A percentile compares a stretch with the other conserved stretches of the same genome.
These are phyloP conservation scores for Russula foetens DNA, from an alignment of 768 basidiomycete species.

Conservation along the genomic window DNA sequence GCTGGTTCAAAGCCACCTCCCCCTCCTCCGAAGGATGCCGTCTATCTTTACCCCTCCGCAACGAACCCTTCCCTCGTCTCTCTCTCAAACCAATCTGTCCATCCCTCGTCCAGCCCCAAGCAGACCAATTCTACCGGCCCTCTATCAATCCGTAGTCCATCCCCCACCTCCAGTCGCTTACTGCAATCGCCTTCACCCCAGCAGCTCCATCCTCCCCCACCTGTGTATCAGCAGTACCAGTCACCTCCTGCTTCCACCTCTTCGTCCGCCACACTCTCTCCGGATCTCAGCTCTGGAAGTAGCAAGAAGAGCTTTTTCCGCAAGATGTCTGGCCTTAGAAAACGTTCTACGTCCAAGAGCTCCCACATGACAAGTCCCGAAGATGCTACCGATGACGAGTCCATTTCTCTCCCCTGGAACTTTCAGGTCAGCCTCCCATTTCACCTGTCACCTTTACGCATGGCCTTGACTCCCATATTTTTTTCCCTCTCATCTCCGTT, in stretches of 20 bases:
- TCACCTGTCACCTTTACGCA: not conserved
- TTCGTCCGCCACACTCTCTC: not conserved
- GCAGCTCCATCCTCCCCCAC: not conserved
- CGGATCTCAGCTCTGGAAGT: not conserved
- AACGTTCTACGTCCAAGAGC: conserved; percentile 14
- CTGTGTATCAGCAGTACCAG: not conserved
- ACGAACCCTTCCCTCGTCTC: conserved; percentile 10
- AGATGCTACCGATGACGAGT: conserved; percentile 6
- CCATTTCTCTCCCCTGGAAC: conserved; percentile 19
- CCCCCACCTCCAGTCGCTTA: conserved; percentile 13
- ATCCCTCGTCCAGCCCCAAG: not conserved
- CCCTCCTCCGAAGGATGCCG: conserved; percentile 16
- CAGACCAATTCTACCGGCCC: not conserved
- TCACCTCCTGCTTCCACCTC: not conserved
- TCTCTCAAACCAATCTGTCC: conserved; percentile 11
- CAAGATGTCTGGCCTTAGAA: conserved; percentile 14
- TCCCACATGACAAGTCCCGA: not conserved
- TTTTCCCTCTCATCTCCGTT: not conserved
- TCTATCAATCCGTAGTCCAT: conserved; percentile 2
- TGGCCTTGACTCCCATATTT: not conserved
- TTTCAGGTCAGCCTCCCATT: conserved; percentile 11
- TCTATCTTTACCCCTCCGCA: conserved; percentile 10
- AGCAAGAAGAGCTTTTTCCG: conserved; percentile 14
- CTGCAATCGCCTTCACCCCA: not conserved
- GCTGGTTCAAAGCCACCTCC: conserved; percentile 13